Percentiles rank a stretch among this genome's conserved stretches.
These are phyloP conservation scores for Fonsecaea multimorphosa DNA, from an alignment of 2,329 filamentous ascomycete species.

Conservation along the genomic window DNA sequence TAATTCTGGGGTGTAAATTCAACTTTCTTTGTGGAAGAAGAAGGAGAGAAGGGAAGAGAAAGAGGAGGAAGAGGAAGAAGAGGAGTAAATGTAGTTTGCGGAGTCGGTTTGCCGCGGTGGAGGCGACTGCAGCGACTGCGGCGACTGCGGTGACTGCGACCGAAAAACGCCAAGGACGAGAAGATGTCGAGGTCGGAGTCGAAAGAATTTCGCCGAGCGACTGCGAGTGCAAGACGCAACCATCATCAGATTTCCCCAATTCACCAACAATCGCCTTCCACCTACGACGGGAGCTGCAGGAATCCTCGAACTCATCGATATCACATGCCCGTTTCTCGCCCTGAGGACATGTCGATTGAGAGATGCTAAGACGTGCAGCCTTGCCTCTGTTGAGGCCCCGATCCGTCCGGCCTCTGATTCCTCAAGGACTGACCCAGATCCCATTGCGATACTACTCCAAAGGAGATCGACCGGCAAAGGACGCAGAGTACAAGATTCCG, in stretches of 20 bases:
- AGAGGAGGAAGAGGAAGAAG: slow-evolving; percentile 30
- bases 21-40: slow-evolving; percentile 61
- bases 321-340: slow-evolving; percentile 1
- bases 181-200: not conserved
- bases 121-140: not conserved
- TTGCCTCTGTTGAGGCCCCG: slow-evolving; percentile 54
- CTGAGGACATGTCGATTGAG: slow-evolving; percentile 31
- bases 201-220: slow-evolving; percentile 3
- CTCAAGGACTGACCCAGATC: slow-evolving; percentile 44
- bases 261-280: not conserved
- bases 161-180: not conserved
- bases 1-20: slow-evolving; percentile 59
- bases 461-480: slow-evolving; percentile 46
- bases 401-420: slow-evolving; percentile 42
- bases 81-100: slow-evolving; percentile 34
- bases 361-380: slow-evolving; percentile 54
- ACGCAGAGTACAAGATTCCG: slow-evolving; percentile 37
- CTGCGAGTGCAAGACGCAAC: not conserved
- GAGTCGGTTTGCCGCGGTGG: slow-evolving; percentile 15
- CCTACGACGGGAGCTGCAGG: not conserved
- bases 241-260: slow-evolving; percentile 5
- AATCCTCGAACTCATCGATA: slow-evolving; percentile 7
- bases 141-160: not conserved
- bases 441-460: slow-evolving; percentile 48
- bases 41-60: slow-evolving; percentile 42